Percentiles rank a stretch among this genome's conserved stretches.
Evolutionary conservation across 176 grass and related monocot genomes (phyloP).

Genomic region (Typha latifolia): DNA sequence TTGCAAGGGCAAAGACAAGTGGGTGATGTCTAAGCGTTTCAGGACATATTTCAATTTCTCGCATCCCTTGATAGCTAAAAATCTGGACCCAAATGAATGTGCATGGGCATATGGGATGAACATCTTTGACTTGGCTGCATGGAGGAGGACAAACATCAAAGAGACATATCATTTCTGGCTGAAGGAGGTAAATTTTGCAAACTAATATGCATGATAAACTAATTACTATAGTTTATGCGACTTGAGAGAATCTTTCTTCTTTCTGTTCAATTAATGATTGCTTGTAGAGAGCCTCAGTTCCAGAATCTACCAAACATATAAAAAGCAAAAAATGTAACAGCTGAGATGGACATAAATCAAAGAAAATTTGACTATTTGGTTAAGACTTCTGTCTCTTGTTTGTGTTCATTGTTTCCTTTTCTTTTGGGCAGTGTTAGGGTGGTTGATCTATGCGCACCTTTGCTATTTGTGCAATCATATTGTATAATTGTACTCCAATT

Average conservation of each 20-base stretch:
- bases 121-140: conserved; percentile 68
- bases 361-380: too few species aligned
- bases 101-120: conserved; percentile 96
- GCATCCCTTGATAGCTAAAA: conserved; percentile 57
- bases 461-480: too few species aligned
- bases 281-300: too few species aligned
- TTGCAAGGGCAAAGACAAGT: conserved; percentile 71
- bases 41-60: conserved; percentile 96
- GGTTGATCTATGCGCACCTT: too few species aligned
- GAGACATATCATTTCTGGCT: conserved; percentile 92
- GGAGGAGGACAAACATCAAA: conserved; percentile 80
- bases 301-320: too few species aligned
- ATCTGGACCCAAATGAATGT: conserved; percentile 83
- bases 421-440: too few species aligned
- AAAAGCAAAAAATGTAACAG: too few species aligned
- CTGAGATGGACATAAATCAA: too few species aligned
- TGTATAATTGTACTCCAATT: too few species aligned
- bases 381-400: too few species aligned
- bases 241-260: neutral
- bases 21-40: conserved; percentile 92
- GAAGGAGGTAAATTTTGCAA: conserved; percentile 54
- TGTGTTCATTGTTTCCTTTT: too few species aligned
- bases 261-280: neutral
- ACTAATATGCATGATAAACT: neutral
- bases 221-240: conserved; percentile 2